Conservation (phyloP, 345 rosid genomes). For the Tarenaya hassleriana region DNA sequence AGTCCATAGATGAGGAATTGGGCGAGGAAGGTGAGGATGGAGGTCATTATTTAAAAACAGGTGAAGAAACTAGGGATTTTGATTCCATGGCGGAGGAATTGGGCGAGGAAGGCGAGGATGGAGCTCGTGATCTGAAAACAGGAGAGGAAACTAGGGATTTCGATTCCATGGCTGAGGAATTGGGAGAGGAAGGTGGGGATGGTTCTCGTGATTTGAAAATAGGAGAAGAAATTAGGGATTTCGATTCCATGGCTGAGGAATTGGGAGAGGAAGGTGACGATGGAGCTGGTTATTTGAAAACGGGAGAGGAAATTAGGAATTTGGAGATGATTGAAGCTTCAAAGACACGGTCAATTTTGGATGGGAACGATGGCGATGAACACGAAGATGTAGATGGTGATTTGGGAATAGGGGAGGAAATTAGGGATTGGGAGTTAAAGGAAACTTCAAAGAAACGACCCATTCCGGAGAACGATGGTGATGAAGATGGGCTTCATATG, state of each 20-base stretch:
- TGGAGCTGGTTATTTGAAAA: constrained; percentile 2
- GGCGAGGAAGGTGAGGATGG: constrained; percentile 24
- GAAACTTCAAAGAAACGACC: constrained; percentile 7
- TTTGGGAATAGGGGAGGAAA: neutral
- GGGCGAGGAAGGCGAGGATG: constrained; percentile 12
- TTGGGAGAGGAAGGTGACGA: constrained; percentile 12
- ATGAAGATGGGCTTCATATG: constrained; percentile 22
- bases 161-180: constrained; percentile 32
- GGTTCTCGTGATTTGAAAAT: constrained; percentile 26
- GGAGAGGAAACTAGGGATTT: constrained; percentile 22
- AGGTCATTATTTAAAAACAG: constrained; percentile 24
- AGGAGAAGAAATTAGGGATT: constrained; percentile 7
- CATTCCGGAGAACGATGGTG: constrained; percentile 3
- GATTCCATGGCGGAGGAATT: constrained; percentile 2
- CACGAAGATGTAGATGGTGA: neutral
- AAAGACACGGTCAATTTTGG: constrained; percentile 17
- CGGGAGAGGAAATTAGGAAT: constrained; percentile 9
- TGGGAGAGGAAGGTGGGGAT: constrained; percentile 23
- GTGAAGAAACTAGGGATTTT: constrained; percentile 7
- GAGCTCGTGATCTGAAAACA: constrained; percentile 4
- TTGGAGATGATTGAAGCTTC: constrained; percentile 16
- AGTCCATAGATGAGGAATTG: constrained; percentile 27
- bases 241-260: constrained; percentile 3
- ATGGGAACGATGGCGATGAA: neutral
- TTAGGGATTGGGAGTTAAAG: neutral